A percentile compares a stretch with the other conserved stretches of the same genome.
Evolutionary conservation across 306 rosid species (phyloP).

Genomic region (Crataegus laevigata): DNA sequence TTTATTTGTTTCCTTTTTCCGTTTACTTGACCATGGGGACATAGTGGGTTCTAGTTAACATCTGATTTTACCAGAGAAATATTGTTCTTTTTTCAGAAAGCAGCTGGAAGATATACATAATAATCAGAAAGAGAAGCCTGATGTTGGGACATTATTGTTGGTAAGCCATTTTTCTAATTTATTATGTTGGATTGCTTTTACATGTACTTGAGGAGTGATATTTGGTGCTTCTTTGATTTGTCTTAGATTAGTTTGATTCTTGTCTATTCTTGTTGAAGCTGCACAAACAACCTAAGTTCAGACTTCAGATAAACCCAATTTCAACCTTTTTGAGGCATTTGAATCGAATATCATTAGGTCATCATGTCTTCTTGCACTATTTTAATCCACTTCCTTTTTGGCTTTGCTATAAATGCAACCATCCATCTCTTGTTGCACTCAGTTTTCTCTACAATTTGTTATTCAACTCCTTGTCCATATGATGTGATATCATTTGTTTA

Average conservation of each 20-base stretch:
- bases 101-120: conserved; percentile 91
- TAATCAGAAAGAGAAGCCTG: conserved; percentile 85
- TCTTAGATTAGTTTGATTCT: not conserved
- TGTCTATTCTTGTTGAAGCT: not conserved
- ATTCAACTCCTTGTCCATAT: not conserved
- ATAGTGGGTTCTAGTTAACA: not conserved
- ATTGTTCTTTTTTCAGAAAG: conserved; percentile 62
- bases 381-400: not conserved
- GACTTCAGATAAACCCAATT: conserved; percentile 1
- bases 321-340: not conserved
- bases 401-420: not conserved
- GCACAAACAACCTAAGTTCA: not conserved
- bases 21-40: not conserved
- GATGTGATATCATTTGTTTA: not conserved
- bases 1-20: not conserved
- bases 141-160: conserved; percentile 81
- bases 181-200: conserved; percentile 6
- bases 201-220: not conserved
- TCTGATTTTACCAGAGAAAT: not conserved
- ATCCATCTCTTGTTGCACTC: not conserved
- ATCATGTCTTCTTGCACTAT: not conserved
- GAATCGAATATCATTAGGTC: not conserved
- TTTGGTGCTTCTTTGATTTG: not conserved
- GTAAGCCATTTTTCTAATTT: conserved; percentile 36
- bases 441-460: not conserved